Percentiles rank a stretch among this genome's conserved stretches.
Evolutionary conservation across 2,329 filamentous ascomycete genomes (phyloP).

Genomic region (Cladosporium sp.): DNA sequence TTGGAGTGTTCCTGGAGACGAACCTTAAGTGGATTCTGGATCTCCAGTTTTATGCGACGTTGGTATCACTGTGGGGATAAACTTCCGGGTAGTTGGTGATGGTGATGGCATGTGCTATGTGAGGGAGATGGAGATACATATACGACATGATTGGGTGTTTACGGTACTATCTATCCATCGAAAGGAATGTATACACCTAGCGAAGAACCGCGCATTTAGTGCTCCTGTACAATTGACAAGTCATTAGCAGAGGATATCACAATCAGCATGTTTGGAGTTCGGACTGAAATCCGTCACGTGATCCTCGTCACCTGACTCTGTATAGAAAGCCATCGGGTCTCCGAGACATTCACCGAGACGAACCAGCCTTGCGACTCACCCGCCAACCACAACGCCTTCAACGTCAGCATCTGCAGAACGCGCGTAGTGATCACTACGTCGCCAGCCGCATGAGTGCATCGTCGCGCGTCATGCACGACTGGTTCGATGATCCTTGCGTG

Average conservation of each 20-base stretch:
- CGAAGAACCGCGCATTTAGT: neutral
- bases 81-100: neutral
- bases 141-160: neutral
- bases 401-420: slow-evolving; percentile 14
- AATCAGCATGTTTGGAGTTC: neutral
- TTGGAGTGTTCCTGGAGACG: neutral
- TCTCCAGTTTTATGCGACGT: neutral
- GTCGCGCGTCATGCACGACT: slow-evolving; percentile 17
- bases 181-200: neutral
- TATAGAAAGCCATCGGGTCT: slow-evolving; percentile 2
- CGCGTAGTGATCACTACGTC: slow-evolving; percentile 12
- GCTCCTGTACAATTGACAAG: neutral
- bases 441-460: neutral
- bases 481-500: slow-evolving; percentile 9
- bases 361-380: slow-evolving; percentile 16
- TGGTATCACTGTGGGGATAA: neutral
- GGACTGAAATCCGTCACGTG: too few relatives aligned
- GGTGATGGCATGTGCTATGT: neutral
- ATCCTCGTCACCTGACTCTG: neutral
- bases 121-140: too few relatives aligned
- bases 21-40: neutral
- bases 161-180: neutral
- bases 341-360: slow-evolving; percentile 13
- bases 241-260: neutral
- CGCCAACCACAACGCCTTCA: slow-evolving; percentile 14